Percentiles rank a stretch among this genome's conserved stretches.
These are phyloP conservation scores for Hypoxylon fuscum DNA, from an alignment of 495 filamentous ascomycete species.

Conservation along the genomic window DNA sequence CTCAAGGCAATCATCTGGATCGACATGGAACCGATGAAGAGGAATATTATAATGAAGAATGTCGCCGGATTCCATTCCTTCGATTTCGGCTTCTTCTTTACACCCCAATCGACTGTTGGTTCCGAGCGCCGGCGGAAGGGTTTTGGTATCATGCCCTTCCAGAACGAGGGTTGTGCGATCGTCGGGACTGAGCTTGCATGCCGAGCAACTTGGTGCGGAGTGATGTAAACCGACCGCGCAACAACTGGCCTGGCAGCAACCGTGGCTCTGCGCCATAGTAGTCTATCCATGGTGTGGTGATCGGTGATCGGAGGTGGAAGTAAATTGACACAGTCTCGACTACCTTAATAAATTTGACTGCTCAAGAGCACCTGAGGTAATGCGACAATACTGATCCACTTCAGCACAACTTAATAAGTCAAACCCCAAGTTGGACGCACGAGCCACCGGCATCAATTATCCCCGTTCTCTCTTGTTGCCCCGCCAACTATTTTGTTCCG, in stretches of 20 bases:
- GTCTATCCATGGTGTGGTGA: conserved; percentile 32
- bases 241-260: neutral
- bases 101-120: conserved; percentile 26
- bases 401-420: too few relatives aligned
- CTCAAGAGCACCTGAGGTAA: too few relatives aligned
- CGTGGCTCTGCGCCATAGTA: conserved; percentile 20
- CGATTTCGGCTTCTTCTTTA: conserved; percentile 51
- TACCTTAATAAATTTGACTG: too few relatives aligned
- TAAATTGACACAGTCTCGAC: too few relatives aligned
- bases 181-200: conserved; percentile 56
- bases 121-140: conserved; percentile 46
- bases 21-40: conserved; percentile 91
- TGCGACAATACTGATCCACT: too few relatives aligned
- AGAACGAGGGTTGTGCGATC: conserved; percentile 72
- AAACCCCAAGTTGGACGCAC: too few relatives aligned
- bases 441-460: too few relatives aligned
- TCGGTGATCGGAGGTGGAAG: too few relatives aligned
- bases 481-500: conserved; percentile 12
- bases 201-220: conserved; percentile 17
- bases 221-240: conserved; percentile 1
- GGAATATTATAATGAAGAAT: conserved; percentile 88
- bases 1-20: conserved; percentile 88
- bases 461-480: too few relatives aligned
- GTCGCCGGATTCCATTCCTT: conserved; percentile 94
- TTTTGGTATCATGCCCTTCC: conserved; percentile 72